Base-by-base conservation (phyloP, 1,284 basidiomycete species). In the Papiliotrema laurentii region DNA sequence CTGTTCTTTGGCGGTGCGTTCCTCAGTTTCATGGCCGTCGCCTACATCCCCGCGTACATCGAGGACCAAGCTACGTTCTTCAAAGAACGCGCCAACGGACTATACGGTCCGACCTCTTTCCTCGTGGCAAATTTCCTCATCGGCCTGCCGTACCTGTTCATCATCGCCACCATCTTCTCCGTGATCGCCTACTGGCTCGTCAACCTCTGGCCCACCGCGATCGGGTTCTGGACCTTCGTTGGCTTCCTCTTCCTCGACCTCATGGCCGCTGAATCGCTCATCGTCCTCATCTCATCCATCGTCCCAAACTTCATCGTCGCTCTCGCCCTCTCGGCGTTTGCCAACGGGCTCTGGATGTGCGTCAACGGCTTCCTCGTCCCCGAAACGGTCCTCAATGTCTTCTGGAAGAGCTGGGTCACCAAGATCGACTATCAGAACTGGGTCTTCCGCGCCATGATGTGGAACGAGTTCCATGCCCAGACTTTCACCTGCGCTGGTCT, bases 321-420 rank as follows among this genome's bases (percentile, higher is more conserved):
- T 1, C 72, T 85, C 2, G 82, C 82, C 0, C 72, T 84, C 3
- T 68, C 75, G 13, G 63, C 63, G 3, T 84, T 83, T 60, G 53
- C 79, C 33, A 83, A 83, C 58, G 82, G 82, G 0, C 79, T 83
- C 52, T 83, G 80, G 81, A 83, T 83, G 81, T 71, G 66, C 50
- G 72, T 75, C 28, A 59, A 60, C 40, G 60, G 60, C 7, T 58
- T 53, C 50, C 35, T 50, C 31, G 56, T 48, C 1, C 47, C 45
- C 11, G 31, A 45, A 10, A 46, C 35, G 11, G 25, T 41, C 39
- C 25, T 46, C 43, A 45, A 40, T 33, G 26, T 41, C 31, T 54
- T 47, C 36, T 40, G 49, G 49, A 33, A 22, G 11, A 36, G 25
- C 2, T 50, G 44, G 40, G 48, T 55, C 14, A 42, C 43, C 28